Percentiles rank a stretch among this genome's conserved stretches.
Evolutionary conservation across 768 basidiomycete species (phyloP).

Genomic region (Agaricus blazei): DNA sequence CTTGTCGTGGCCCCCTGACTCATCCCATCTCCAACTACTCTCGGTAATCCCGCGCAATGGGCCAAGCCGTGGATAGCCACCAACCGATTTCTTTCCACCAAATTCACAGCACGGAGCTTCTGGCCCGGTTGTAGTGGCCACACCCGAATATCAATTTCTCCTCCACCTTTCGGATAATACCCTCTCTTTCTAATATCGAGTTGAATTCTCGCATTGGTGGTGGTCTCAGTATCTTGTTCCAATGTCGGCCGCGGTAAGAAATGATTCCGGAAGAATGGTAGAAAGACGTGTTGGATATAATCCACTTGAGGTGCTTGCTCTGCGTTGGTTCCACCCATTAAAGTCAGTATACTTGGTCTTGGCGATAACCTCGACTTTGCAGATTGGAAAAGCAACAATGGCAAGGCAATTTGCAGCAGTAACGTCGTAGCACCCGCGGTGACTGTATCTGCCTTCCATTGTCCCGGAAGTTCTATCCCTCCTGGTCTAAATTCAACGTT

Average conservation of each 20-base stretch:
- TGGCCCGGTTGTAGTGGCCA: conserved; percentile 36
- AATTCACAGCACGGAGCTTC: conserved; percentile 32
- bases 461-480: conserved; percentile 31
- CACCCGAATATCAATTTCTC: conserved; percentile 44
- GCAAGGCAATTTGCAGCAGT: conserved; percentile 66
- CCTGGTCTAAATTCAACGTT: conserved; percentile 55
- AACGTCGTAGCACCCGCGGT: conserved; percentile 73
- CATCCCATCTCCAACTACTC: conserved; percentile 50
- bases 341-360: conserved; percentile 39
- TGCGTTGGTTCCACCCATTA: conserved; percentile 74
- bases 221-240: conserved; percentile 16
- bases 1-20: conserved; percentile 42
- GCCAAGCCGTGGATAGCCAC: conserved; percentile 49
- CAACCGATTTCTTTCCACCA: conserved; percentile 56
- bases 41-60: conserved; percentile 65
- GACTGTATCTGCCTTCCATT: conserved; percentile 37
- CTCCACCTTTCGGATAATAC: conserved; percentile 73
- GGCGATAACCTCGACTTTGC: conserved; percentile 5
- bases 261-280: conserved; percentile 62
- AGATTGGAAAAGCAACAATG: conserved; percentile 58
- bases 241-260: conserved; percentile 31
- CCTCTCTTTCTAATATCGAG: conserved; percentile 54
- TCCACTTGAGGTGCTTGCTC: conserved; percentile 70
- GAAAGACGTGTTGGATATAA: conserved; percentile 57
- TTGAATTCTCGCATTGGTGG: conserved; percentile 14